These are phyloP conservation scores for Anastatica hierochuntica DNA, from an alignment of 345 rosid species.

Conservation along the genomic window DNA sequence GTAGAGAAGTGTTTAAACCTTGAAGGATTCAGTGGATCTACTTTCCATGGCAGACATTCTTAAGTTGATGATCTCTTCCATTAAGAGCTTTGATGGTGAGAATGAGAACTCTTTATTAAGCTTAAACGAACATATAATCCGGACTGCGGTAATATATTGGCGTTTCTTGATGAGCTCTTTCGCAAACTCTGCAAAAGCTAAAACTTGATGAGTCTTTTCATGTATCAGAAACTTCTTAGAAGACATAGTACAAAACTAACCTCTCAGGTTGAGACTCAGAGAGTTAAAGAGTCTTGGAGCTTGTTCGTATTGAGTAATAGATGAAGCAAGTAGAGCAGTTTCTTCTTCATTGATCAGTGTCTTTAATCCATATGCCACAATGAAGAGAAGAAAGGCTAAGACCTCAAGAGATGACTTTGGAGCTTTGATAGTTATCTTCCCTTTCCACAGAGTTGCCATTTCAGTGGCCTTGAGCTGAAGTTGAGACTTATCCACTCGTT, in stretches of 20 bases:
- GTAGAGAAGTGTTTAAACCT: slow-evolving; percentile 3
- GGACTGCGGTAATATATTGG: slow-evolving; percentile 6
- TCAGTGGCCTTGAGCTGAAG: slow-evolving; percentile 6
- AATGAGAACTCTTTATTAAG: neutral
- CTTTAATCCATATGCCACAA: slow-evolving; percentile 4
- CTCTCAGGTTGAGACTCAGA: neutral
- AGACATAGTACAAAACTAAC: neutral
- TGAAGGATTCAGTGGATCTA: neutral
- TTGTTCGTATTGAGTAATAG: slow-evolving; percentile 7
- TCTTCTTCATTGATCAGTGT: slow-evolving; percentile 7
- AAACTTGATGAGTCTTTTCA: neutral
- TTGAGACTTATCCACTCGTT: neutral
- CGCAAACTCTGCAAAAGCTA: slow-evolving; percentile 14
- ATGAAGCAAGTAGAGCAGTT: slow-evolving; percentile 12
- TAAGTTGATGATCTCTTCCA: slow-evolving; percentile 10
- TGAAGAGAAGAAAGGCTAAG: slow-evolving; percentile 18
- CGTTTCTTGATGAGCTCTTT: neutral
- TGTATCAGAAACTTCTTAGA: neutral
- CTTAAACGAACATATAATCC: slow-evolving; percentile 7
- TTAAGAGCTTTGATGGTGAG: neutral
- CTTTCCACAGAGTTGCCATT: slow-evolving; percentile 11
- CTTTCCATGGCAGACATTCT: neutral
- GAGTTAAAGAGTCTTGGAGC: slow-evolving; percentile 5
- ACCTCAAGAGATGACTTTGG: slow-evolving; percentile 14
- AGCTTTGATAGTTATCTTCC: slow-evolving; percentile 1